These are phyloP conservation scores for Diplodia sapinea DNA, from an alignment of 2,329 filamentous ascomycete species.

Conservation along the genomic window DNA sequence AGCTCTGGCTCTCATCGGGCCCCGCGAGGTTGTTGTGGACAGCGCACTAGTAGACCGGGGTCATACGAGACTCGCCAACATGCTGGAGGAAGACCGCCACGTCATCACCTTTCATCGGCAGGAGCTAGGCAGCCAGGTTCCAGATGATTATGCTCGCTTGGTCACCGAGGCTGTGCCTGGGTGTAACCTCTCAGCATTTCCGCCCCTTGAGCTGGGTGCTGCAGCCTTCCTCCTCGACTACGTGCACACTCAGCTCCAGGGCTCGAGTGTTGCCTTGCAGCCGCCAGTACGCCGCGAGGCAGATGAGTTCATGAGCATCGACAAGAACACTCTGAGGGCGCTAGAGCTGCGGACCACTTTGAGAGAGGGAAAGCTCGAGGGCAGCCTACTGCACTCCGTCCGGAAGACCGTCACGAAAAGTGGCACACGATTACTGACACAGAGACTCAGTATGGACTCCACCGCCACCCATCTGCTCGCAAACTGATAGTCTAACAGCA, in stretches of 20 bases:
- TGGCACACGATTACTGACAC: slow-evolving; percentile 80
- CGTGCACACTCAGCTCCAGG: slow-evolving; percentile 77
- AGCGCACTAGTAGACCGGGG: slow-evolving; percentile 59
- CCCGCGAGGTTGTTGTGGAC: slow-evolving; percentile 83
- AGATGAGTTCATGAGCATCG: slow-evolving; percentile 83
- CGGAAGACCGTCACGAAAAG: slow-evolving; percentile 90
- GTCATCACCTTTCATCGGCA: slow-evolving; percentile 73
- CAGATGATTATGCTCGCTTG: slow-evolving; percentile 49
- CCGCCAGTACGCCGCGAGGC: slow-evolving; percentile 76
- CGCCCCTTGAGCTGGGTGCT: slow-evolving; percentile 71
- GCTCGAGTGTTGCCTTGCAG: slow-evolving; percentile 79
- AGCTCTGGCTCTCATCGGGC: slow-evolving; percentile 79
- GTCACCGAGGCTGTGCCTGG: slow-evolving; percentile 17
- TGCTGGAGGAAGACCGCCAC: slow-evolving; percentile 77
- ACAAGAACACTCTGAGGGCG: slow-evolving; percentile 87
- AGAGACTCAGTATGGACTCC: slow-evolving; percentile 72
- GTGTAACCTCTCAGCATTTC: slow-evolving; percentile 59
- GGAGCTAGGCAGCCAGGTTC: slow-evolving; percentile 50
- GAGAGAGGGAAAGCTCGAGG: slow-evolving; percentile 76
- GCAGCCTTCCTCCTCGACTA: slow-evolving; percentile 85
- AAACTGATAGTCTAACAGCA: slow-evolving; percentile 50
- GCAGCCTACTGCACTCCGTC: slow-evolving; percentile 88
- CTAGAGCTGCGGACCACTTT: slow-evolving; percentile 89
- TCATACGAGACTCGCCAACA: slow-evolving; percentile 64
- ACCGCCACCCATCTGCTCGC: neutral